Percentiles rank a stretch among this genome's conserved stretches.
Evolutionary conservation across 352 stramenopile species (phyloP).

Genomic region (Thalassiosira mediterranea): DNA sequence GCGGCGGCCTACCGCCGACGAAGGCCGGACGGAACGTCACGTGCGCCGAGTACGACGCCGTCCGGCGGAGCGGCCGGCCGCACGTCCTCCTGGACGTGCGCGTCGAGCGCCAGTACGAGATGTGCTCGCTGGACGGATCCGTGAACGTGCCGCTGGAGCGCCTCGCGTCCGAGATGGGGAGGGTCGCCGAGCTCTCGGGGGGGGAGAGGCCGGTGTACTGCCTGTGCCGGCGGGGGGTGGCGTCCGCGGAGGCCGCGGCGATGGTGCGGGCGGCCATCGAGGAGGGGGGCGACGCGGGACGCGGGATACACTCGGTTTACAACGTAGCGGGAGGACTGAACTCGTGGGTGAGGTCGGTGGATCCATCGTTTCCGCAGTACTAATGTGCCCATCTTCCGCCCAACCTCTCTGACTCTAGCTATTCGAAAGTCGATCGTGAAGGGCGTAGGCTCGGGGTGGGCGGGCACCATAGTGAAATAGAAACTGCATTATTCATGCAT

Average conservation of each 20-base stretch:
- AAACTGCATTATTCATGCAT: no score
- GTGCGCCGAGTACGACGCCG: constrained; percentile 64
- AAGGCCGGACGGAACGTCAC: constrained; percentile 53
- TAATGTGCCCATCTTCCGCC: no score
- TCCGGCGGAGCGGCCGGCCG: constrained; percentile 38
- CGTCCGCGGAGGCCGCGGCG: constrained; percentile 76
- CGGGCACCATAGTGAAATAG: no score
- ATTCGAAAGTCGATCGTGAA: no score
- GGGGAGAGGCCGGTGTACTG: constrained; percentile 82
- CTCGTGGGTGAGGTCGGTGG: constrained; percentile 80
- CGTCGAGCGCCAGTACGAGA: constrained; percentile 77
- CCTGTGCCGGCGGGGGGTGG: constrained; percentile 84
- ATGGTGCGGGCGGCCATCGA: constrained; percentile 68
- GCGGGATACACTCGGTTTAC: constrained; percentile 62
- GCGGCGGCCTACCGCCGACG: constrained; percentile 28
- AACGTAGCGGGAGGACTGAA: constrained; percentile 85
- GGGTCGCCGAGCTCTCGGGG: constrained; percentile 55
- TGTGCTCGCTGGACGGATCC: constrained; percentile 81
- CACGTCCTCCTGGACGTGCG: constrained; percentile 85
- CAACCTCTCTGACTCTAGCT: no score
- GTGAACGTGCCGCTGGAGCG: constrained; percentile 80
- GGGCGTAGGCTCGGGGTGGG: no score
- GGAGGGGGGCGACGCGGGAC: constrained; percentile 11
- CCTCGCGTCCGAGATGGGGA: constrained; percentile 54
- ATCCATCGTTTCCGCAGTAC: constrained; percentile 85